These are phyloP conservation scores for Crithidia thermophila DNA, from an alignment of 208 protist genomes.

Conservation along the genomic window DNA sequence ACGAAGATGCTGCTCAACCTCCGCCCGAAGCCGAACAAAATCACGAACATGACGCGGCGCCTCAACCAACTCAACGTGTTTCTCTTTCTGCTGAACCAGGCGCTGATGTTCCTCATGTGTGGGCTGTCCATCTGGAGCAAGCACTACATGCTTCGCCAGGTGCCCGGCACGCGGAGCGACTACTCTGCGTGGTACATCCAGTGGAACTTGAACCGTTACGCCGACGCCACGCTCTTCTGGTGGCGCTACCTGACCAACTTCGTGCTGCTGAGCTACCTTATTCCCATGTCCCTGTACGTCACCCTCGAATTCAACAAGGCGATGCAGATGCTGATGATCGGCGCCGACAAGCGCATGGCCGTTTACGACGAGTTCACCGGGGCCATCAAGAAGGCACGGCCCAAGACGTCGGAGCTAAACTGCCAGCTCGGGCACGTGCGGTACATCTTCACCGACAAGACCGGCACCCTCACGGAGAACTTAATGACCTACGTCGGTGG, in stretches of 20 bases:
- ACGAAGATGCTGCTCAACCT: conserved; percentile 92
- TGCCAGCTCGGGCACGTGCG: conserved; percentile 77
- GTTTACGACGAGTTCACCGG: conserved; percentile 70
- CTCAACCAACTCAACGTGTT: conserved; percentile 86
- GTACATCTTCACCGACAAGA: conserved; percentile 94
- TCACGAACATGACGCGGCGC: conserved; percentile 56
- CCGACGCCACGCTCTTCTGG: conserved; percentile 49
- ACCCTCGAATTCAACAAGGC: conserved; percentile 88
- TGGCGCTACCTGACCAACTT: conserved; percentile 87
- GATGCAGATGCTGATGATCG: conserved; percentile 84
- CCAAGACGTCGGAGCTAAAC: conserved; percentile 90
- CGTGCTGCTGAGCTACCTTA: conserved; percentile 83
- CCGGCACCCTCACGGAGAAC: conserved; percentile 91
- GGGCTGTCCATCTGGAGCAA: conserved; percentile 52
- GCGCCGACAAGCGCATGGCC: conserved; percentile 71
- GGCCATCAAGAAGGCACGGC: conserved; percentile 49
- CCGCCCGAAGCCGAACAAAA: conserved; percentile 57
- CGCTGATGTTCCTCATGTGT: conserved; percentile 59
- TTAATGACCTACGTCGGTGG: conserved; percentile 86
- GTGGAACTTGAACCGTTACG: conserved; percentile 53
- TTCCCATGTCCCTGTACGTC: conserved; percentile 91
- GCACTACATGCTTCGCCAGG: conserved; percentile 27
- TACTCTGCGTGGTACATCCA: conserved; percentile 75
- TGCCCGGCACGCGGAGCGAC: conserved; percentile 26
- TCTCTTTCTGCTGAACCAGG: conserved; percentile 70